phyloP scores from a whole-genome alignment of 345 rosid species.

The Ceriops tagal region DNA sequence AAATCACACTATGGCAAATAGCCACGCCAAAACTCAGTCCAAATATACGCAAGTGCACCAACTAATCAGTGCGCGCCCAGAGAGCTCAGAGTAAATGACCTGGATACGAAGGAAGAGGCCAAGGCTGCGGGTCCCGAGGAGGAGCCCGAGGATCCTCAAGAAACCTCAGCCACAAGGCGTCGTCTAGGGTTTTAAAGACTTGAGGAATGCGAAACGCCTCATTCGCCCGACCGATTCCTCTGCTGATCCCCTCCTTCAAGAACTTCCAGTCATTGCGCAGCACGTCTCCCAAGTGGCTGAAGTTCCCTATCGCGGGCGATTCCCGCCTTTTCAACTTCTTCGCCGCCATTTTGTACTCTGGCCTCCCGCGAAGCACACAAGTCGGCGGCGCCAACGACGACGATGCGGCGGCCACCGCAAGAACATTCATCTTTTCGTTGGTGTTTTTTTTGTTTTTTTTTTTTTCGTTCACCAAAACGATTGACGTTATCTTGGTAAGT shows the following conservation, averaged over 20 bases:
- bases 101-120: constrained; percentile 79
- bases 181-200: constrained; percentile 54
- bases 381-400: constrained; percentile 16
- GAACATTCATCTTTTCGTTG: too few species aligned
- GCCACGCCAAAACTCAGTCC: too few species aligned
- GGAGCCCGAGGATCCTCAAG: constrained; percentile 59
- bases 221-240: constrained; percentile 73
- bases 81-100: constrained; percentile 29
- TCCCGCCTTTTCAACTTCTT: constrained; percentile 22
- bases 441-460: too few species aligned
- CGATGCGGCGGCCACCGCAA: neutral
- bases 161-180: constrained; percentile 68
- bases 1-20: too few species aligned
- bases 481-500: too few species aligned
- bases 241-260: constrained; percentile 45
- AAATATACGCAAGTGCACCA: too few species aligned
- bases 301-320: constrained; percentile 39
- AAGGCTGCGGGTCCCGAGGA: constrained; percentile 32
- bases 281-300: constrained; percentile 55
- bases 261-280: constrained; percentile 61
- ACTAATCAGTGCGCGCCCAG: too few species aligned
- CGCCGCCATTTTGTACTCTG: constrained; percentile 24
- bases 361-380: constrained; percentile 15
- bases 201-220: constrained; percentile 56
- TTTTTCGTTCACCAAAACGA: too few species aligned